These are phyloP conservation scores for Helminthosporium solani DNA, from an alignment of 2,329 filamentous ascomycete species.

Conservation along the genomic window DNA sequence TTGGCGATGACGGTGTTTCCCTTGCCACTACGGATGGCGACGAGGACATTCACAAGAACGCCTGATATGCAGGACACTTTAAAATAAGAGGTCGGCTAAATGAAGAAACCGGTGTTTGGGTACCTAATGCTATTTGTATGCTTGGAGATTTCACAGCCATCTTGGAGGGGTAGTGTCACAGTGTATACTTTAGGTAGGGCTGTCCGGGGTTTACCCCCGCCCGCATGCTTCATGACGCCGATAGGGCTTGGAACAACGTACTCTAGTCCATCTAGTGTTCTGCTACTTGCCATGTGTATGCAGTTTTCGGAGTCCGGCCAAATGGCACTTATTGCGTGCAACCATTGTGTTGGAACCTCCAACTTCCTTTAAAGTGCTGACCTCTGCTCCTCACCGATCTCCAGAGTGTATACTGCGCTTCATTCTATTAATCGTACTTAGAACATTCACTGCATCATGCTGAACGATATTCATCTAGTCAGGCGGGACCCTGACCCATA, in stretches of 20 bases:
- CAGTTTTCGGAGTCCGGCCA: neutral
- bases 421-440: neutral
- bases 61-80: too few relatives aligned
- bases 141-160: neutral
- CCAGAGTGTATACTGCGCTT: neutral
- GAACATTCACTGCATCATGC: neutral
- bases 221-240: neutral
- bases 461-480: neutral
- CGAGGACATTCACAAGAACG: too few relatives aligned
- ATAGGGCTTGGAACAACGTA: neutral
- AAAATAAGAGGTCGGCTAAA: neutral
- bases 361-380: neutral
- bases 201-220: neutral
- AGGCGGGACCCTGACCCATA: constrained; percentile 2
- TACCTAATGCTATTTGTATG: neutral
- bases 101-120: neutral
- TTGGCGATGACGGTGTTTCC: too few relatives aligned
- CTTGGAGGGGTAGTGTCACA: neutral
- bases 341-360: neutral
- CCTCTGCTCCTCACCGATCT: neutral
- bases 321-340: neutral
- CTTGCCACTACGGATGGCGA: too few relatives aligned
- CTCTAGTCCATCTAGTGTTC: neutral
- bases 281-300: neutral
- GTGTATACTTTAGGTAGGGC: neutral